Evolutionary conservation across 805 yeast species (phyloP).

Genomic region (Citeromyces matritensis): DNA sequence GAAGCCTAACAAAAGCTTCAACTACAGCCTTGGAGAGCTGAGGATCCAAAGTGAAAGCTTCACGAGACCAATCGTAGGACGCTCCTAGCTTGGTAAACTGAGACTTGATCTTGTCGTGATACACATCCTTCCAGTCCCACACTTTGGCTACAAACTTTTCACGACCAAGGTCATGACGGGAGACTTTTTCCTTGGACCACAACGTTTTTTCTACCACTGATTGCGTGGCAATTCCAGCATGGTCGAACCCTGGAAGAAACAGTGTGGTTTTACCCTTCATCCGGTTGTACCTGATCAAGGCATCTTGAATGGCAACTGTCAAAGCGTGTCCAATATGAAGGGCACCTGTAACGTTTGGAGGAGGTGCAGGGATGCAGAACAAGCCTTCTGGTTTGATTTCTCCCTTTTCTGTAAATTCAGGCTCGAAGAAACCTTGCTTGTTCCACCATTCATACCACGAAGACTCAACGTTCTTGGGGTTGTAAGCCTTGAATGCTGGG

Average conservation of each 20-base stretch:
- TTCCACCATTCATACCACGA: constrained; percentile 99
- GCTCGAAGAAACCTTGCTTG: constrained; percentile 74
- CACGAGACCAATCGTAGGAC: constrained; percentile 92
- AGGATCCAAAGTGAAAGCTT: constrained; percentile 85
- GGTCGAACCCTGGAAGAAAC: constrained; percentile 94
- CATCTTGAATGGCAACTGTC: constrained; percentile 88
- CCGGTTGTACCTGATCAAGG: constrained; percentile 86
- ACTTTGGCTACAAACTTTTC: constrained; percentile 78
- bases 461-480: constrained; percentile 84
- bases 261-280: constrained; percentile 94
- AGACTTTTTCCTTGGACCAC: constrained; percentile 75
- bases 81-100: constrained; percentile 88
- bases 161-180: constrained; percentile 93
- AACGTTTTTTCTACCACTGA: constrained; percentile 94
- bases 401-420: constrained; percentile 68
- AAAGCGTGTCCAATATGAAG: constrained; percentile 97
- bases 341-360: constrained; percentile 98
- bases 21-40: constrained; percentile 63
- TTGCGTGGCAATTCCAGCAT: constrained; percentile 98
- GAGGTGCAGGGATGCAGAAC: constrained; percentile 94
- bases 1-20: constrained; percentile 83
- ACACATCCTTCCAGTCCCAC: constrained; percentile 98
- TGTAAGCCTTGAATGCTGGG: constrained; percentile 87
- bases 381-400: constrained; percentile 65
- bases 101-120: constrained; percentile 70